Evolutionary conservation across 805 yeast genomes (phyloP), one percentile per base, ranked within the genome.

Genomic region (Myxozyma geophila): DNA sequence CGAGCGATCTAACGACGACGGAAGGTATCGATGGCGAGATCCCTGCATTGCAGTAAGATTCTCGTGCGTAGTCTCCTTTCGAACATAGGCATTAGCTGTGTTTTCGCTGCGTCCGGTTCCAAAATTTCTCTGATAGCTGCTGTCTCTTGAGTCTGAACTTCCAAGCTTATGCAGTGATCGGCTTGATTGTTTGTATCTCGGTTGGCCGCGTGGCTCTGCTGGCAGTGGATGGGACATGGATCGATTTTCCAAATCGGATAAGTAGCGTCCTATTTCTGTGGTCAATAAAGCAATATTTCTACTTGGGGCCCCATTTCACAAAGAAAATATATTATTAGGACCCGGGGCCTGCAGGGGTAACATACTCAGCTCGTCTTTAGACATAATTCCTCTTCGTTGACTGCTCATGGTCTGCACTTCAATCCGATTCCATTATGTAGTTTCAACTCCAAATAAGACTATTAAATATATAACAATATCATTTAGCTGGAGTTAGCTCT

Each of bases 291-390:
- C 15, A 48, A 7, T 10, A 12, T 21, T 19, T 13, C 28, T 10
- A 48, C 21, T 47, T 28, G 39, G 28, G 52, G 39, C 52, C 28
- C 33, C 2, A 12, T 13, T 19, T 33, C 28, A n/a, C 9, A n/a
- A n/a, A 13, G 17, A 35, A 7, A 23, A 28, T 39, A 13, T 37
- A 15, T 7, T 51, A 19, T 28, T 10, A 12, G 28, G 47, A 33
- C 5, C 21, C 4, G 8, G 44, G 39, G 19, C n/a, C n/a, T 28
- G n/a, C 15, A 48, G 54, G 40, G 54, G 23, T 19, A n/a, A 23
- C 64, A 15, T 53, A 64, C 67, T 58, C 13, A 64, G 48, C 40
- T 64, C 67, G 13, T 64, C 67, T 36, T 60, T 60, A 12, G 67
- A 60, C 67, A 64, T 64, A 28, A 37, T 48, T 15, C 40, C 43